Percentiles rank a stretch among this genome's conserved stretches.
Conservation (phyloP, 306 rosid species). For the Quercus mongolica region DNA sequence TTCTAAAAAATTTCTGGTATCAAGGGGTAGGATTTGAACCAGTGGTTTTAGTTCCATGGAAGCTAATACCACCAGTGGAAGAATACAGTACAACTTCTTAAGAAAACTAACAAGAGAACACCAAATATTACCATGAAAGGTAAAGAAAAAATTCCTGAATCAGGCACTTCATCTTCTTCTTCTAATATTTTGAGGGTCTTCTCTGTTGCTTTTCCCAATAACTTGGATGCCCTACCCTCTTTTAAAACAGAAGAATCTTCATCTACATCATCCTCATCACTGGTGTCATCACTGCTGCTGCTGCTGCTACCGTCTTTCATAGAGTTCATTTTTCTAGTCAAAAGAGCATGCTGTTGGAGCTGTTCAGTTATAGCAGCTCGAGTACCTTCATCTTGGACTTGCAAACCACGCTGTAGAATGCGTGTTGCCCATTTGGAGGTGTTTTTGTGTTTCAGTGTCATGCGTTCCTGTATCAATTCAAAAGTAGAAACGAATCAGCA, state of each 20-base stretch:
- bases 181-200: constrained; percentile 60
- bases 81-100: not conserved
- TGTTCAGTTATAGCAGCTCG: constrained; percentile 81
- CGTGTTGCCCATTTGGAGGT: constrained; percentile 71
- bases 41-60: not conserved
- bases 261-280: constrained; percentile 57
- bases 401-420: constrained; percentile 61
- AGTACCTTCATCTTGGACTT: constrained; percentile 87
- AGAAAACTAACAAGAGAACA: constrained; percentile 16
- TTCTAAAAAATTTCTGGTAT: not conserved
- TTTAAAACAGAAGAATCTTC: constrained; percentile 44
- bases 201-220: constrained; percentile 68
- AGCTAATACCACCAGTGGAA: not conserved
- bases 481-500: constrained; percentile 15
- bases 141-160: constrained; percentile 74
- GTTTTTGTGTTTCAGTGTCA: constrained; percentile 78
- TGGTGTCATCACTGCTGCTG: constrained; percentile 55
- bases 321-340: constrained; percentile 79
- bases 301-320: constrained; percentile 68
- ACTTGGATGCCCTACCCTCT: constrained; percentile 46
- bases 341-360: constrained; percentile 54
- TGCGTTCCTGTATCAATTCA: constrained; percentile 64
- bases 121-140: constrained; percentile 77
- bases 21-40: not conserved
- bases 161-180: constrained; percentile 72